Base-by-base conservation (phyloP, 768 basidiomycete genomes). In the Lepiota venenata region DNA sequence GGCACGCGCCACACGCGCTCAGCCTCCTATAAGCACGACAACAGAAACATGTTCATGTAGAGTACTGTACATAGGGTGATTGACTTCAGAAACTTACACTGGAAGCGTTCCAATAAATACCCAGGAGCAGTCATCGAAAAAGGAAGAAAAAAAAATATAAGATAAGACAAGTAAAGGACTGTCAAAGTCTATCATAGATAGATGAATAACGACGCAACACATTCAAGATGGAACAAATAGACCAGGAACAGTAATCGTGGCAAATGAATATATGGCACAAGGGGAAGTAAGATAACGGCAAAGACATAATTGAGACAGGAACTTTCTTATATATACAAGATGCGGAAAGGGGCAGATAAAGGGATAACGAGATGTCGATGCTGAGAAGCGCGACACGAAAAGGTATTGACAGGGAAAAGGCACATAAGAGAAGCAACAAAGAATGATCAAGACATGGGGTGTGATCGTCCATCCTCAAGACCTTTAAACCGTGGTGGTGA, bases 371-470 rank as follows among this genome's bases (percentile, higher is more conserved):
- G 22, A 32, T 22, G 27, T 16, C 25, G 39, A 45, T 40, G 18
- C 25, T 27, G 44, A 21, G 38, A 32, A 48, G 55, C 49, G 56
- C 50, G 38, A 60, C 25, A 42, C 9, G 36, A 51, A n/a, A 38
- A 27, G 27, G 27, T 36, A n/a, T n/a, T n/a, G n/a, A n/a, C n/a
- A n/a, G n/a, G n/a, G 21, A 44, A 42, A 29, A 16, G 32, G 45
- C 44, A 15, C 42, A 39, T 8, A 12, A 57, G 15, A 25, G 40
- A 37, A 16, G 22, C 37, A 32, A 52, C 16, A 43, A 18, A 44
- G 20, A 43, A 35, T 47, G 46, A 47, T 20, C 46, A 47, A 12
- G 20, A 37, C 32, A n/a, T 37, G 9, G 50, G n/a, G 43, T 18
- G 36, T 43, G 41, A 42, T 42, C 42, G 16, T 36, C 32, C 32